Evolutionary conservation across 2,329 filamentous ascomycete genomes (phyloP).

Genomic region (Chrysoporthe austroafricana): DNA sequence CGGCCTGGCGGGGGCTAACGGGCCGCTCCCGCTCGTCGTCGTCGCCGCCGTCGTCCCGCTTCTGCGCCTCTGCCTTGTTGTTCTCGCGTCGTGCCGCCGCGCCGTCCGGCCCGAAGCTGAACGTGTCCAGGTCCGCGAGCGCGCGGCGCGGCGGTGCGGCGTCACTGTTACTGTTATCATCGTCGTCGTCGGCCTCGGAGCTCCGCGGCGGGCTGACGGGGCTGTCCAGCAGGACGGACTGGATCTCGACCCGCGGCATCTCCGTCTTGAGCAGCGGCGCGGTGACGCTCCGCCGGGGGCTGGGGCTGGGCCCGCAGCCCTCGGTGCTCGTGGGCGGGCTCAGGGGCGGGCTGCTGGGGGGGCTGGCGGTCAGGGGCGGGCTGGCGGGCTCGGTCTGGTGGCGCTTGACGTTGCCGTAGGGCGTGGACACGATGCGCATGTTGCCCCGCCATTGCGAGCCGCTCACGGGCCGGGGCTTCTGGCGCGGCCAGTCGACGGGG

Average conservation of each 20-base stretch:
- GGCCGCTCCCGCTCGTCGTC: background rate
- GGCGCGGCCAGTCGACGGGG: slow-evolving; percentile 28
- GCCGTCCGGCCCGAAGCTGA: slow-evolving; percentile 20
- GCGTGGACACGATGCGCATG: slow-evolving; percentile 28
- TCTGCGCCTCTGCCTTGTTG: background rate
- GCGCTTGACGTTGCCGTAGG: slow-evolving; percentile 17
- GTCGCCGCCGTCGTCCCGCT: too few species aligned
- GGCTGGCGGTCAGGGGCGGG: slow-evolving; percentile 27
- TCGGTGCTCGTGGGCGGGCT: slow-evolving; percentile 12
- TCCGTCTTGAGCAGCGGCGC: slow-evolving; percentile 20
- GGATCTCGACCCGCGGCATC: slow-evolving; percentile 2
- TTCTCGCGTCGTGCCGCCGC: background rate
- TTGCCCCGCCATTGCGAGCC: slow-evolving; percentile 27
- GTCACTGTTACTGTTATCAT: background rate
- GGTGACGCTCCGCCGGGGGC: slow-evolving; percentile 23
- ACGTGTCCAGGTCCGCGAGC: slow-evolving; percentile 14
- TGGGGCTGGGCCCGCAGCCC: background rate
- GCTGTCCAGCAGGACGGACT: slow-evolving; percentile 8
- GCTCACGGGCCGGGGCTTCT: slow-evolving; percentile 27
- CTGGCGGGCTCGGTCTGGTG: slow-evolving; percentile 26
- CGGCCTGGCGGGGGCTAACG: slow-evolving; percentile 18
- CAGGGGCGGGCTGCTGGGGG: slow-evolving; percentile 22
- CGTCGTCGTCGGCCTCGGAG: slow-evolving; percentile 10
- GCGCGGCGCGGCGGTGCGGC: slow-evolving; percentile 13
- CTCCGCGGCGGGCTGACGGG: slow-evolving; percentile 24